These are phyloP conservation scores for Grosmannia huntii DNA, from an alignment of 2,329 filamentous ascomycete species.

Conservation along the genomic window DNA sequence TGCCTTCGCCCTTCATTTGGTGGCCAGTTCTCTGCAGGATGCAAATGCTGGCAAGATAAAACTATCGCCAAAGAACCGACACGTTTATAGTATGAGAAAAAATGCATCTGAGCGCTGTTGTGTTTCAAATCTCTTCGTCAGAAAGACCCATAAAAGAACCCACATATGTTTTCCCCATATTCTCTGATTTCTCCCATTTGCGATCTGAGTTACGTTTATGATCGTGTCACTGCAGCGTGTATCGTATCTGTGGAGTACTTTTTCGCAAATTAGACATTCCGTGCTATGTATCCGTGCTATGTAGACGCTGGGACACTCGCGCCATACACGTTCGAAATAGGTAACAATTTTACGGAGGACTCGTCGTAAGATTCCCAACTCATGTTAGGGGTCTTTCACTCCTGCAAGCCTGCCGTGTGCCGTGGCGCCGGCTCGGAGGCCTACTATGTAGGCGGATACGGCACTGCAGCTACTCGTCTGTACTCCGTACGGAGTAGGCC, in stretches of 20 bases:
- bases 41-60: background rate
- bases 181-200: background rate
- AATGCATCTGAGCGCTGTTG: no score
- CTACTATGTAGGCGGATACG: background rate
- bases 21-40: background rate
- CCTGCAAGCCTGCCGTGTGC: background rate
- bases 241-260: background rate
- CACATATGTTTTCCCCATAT: background rate
- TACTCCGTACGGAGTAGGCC: no score
- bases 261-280: background rate
- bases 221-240: background rate
- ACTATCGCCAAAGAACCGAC: no score
- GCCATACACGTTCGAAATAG: background rate
- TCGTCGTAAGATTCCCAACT: background rate
- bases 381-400: background rate
- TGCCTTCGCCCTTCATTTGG: background rate
- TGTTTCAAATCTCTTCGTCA: no score
- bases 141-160: no score
- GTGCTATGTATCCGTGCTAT: no score
- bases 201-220: background rate
- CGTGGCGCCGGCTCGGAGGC: background rate
- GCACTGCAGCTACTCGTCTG: background rate
- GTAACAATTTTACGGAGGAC: background rate
- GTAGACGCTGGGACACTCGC: no score
- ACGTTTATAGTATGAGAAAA: no score